phyloP scores from a whole-genome alignment of 768 basidiomycete genomes.

The Boletus sp. region DNA sequence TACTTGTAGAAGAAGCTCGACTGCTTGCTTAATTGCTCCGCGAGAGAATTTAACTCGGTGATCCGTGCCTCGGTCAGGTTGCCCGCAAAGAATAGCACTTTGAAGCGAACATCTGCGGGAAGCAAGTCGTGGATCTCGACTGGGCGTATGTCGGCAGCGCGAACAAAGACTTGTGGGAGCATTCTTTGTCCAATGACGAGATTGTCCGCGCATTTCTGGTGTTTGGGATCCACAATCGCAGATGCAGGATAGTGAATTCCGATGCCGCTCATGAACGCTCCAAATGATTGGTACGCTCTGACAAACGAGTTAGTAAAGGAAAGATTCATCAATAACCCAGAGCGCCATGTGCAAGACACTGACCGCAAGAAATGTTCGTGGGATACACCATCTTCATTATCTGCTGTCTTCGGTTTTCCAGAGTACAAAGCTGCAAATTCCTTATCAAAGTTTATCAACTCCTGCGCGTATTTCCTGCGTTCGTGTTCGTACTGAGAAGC shows the following conservation, averaged over 20 bases:
- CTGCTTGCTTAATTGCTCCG: conserved; percentile 25
- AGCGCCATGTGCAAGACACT: background rate
- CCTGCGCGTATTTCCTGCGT: conserved; percentile 64
- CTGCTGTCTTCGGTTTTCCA: conserved; percentile 54
- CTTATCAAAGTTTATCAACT: conserved; percentile 71
- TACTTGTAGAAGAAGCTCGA: conserved; percentile 32
- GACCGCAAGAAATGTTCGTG: conserved; percentile 38
- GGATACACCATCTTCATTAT: conserved; percentile 33
- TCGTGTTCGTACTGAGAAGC: conserved; percentile 65
- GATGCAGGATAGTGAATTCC: conserved; percentile 42
- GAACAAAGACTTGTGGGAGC: conserved; percentile 35
- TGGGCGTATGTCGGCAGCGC: conserved; percentile 37
- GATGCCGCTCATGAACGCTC: conserved; percentile 37
- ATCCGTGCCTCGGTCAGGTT: conserved; percentile 20
- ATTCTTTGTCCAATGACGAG: conserved; percentile 40
- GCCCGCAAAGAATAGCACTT: conserved; percentile 38
- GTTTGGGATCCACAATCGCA: conserved; percentile 31
- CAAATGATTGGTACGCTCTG: conserved; percentile 39
- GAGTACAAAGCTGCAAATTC: conserved; percentile 67
- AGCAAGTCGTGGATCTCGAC: conserved; percentile 42
- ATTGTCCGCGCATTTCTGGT: conserved; percentile 31
- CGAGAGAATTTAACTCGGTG: conserved; percentile 24
- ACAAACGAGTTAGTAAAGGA: background rate
- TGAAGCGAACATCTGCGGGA: conserved; percentile 39
- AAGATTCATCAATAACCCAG: background rate